Evolutionary conservation across 805 yeast species (phyloP).

Genomic region (Jamesozyma jinghongensis): DNA sequence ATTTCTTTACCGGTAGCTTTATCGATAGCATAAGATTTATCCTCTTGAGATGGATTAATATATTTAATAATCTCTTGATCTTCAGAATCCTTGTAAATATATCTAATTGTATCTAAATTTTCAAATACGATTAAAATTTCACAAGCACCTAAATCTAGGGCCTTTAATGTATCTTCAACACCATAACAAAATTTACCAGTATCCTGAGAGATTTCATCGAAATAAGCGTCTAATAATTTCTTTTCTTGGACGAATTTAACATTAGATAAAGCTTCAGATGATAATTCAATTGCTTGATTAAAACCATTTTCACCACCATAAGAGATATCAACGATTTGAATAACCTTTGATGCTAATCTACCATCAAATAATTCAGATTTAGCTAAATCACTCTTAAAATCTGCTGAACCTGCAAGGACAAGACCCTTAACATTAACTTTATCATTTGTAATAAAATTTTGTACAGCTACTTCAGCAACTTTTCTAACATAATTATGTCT

Average conservation of each 20-base stretch:
- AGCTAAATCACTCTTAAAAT: conserved; percentile 89
- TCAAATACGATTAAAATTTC: conserved; percentile 90
- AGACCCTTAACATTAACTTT: conserved; percentile 91
- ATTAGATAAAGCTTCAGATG: conserved; percentile 93
- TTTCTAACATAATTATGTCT: conserved; percentile 98
- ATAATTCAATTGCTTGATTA: conserved; percentile 96
- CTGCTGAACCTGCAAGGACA: conserved; percentile 98
- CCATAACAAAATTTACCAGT: conserved; percentile 97
- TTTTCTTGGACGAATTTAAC: conserved; percentile 98
- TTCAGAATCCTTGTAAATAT: conserved; percentile 74
- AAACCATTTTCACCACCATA: conserved; percentile 99
- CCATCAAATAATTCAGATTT: conserved; percentile 89
- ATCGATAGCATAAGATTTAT: conserved; percentile 68
- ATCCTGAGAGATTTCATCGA: conserved; percentile 96
- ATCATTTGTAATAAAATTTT: conserved; percentile 89
- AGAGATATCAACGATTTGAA: conserved; percentile 91
- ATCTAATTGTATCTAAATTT: conserved; percentile 77
- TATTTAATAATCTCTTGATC: conserved; percentile 68
- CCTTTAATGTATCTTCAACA: conserved; percentile 92
- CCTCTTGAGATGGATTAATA: conserved; percentile 62
- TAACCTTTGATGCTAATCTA: conserved; percentile 78
- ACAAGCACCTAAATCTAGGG: conserved; percentile 92
- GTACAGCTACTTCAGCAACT: conserved; percentile 97
- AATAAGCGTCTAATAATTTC: conserved; percentile 83
- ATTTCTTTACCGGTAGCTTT: conserved; percentile 83